phyloP scores from a whole-genome alignment of 225 moss, liverwort and hornwort species.

The Straminergon stramineum region DNA sequence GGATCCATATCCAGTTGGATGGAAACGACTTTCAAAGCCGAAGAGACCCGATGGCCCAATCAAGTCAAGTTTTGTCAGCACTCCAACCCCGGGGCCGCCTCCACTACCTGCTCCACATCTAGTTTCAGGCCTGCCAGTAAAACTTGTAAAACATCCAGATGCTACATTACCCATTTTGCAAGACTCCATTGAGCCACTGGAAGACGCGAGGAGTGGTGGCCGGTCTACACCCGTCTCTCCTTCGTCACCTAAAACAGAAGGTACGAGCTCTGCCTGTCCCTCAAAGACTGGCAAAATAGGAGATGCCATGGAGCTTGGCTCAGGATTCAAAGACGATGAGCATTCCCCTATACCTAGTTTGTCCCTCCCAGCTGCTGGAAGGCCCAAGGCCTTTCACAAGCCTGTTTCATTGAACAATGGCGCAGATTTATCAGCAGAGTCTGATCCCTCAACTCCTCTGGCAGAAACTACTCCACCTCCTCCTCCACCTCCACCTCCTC shows the following conservation, averaged over 20 bases:
- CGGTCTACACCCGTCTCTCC: conserved; percentile 8
- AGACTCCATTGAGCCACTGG: not conserved
- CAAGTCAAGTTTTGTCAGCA: conserved; percentile 19
- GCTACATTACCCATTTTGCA: not conserved
- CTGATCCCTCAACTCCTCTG: not conserved
- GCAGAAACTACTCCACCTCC: not conserved
- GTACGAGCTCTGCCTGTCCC: not conserved
- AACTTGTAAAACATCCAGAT: not conserved
- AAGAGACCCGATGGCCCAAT: conserved; percentile 4
- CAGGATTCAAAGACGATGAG: not conserved
- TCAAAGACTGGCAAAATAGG: not conserved
- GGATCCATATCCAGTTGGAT: conserved; percentile 23
- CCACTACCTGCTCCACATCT: conserved; percentile 10
- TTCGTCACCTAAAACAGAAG: not conserved
- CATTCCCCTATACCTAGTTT: not conserved
- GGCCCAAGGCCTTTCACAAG: not conserved
- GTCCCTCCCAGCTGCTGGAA: not conserved
- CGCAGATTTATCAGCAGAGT: not conserved
- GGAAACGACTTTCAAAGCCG: conserved; percentile 4
- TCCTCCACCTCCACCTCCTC: conserved; percentile 4
- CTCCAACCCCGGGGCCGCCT: conserved; percentile 14
- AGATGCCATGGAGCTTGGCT: not conserved
- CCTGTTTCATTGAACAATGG: not conserved
- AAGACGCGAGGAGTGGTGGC: not conserved
- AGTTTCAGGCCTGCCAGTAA: not conserved